Percentiles rank a stretch among this genome's conserved stretches.
phyloP scores from a whole-genome alignment of 2,329 filamentous ascomycete species.

The Rhexocercosporidium sp. region DNA sequence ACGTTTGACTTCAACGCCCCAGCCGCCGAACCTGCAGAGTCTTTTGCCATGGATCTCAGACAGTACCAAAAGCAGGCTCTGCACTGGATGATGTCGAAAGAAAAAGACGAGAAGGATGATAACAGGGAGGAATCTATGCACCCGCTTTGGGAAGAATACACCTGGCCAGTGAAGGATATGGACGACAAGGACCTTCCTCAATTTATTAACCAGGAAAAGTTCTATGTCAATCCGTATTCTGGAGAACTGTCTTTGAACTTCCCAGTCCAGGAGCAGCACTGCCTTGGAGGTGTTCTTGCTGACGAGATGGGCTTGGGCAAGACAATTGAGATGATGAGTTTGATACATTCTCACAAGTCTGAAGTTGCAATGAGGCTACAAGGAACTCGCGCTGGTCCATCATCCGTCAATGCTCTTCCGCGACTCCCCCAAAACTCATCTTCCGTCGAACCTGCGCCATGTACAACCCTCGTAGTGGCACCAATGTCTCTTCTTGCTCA shows the following conservation, averaged over 20 bases:
- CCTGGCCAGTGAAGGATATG: conserved; percentile 85
- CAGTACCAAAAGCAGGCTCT: conserved; percentile 96
- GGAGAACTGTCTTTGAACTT: conserved; percentile 92
- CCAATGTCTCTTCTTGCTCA: conserved; percentile 96
- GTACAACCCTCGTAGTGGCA: conserved; percentile 92
- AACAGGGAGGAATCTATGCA: conserved; percentile 84
- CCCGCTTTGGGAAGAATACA: conserved; percentile 95
- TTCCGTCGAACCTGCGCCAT: conserved; percentile 72
- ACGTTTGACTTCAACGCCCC: conserved; percentile 95
- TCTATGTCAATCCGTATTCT: conserved; percentile 97
- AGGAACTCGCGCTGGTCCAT: conserved; percentile 26
- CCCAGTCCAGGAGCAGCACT: conserved; percentile 92
- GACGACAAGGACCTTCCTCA: conserved; percentile 77
- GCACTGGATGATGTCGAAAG: conserved; percentile 95
- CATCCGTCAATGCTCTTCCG: conserved; percentile 64
- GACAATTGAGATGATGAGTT: conserved; percentile 96
- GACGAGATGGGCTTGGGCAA: conserved; percentile 99
- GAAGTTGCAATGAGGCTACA: conserved; percentile 52
- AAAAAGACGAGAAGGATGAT: conserved; percentile 75
- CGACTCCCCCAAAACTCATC: conserved; percentile 63
- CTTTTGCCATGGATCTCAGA: conserved; percentile 81
- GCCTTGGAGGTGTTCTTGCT: conserved; percentile 88
- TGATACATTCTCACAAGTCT: conserved; percentile 83
- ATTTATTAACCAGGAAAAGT: conserved; percentile 70
- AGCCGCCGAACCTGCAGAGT: conserved; percentile 79